Conservation (phyloP, 495 filamentous ascomycete genomes). For the Aspergillus kassunensis region DNA sequence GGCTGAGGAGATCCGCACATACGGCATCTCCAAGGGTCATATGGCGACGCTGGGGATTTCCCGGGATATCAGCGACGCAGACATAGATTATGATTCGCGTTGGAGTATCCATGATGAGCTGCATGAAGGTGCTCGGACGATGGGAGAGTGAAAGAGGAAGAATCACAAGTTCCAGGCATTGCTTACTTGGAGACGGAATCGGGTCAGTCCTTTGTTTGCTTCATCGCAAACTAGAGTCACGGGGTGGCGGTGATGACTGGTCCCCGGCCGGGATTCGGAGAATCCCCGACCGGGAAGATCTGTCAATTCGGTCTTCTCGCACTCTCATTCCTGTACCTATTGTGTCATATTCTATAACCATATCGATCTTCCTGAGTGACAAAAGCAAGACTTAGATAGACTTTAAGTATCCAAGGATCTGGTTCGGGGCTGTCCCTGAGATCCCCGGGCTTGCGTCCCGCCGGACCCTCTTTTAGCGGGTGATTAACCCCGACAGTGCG, state of each 20-base stretch:
- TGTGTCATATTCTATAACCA: no score
- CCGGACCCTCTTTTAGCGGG: conserved; percentile 1
- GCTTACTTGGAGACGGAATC: background rate
- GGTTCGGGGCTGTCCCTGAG: conserved; percentile 1
- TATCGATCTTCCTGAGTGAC: background rate
- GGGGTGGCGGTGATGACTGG: background rate
- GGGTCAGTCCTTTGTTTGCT: background rate
- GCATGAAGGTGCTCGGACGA: no score
- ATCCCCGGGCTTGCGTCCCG: conserved; percentile 1
- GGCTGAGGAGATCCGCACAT: conserved; percentile 12
- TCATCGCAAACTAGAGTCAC: background rate
- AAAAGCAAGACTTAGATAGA: no score
- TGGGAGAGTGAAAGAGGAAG: background rate
- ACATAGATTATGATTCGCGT: conserved; percentile 17
- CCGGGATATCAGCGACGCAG: conserved; percentile 22
- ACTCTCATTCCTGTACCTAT: no score
- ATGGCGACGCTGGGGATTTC: conserved; percentile 20
- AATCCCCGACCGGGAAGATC: conserved; percentile 1
- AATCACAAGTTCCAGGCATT: no score
- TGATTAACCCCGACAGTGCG: background rate
- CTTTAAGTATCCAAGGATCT: conserved; percentile 4
- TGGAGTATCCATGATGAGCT: conserved; percentile 1
- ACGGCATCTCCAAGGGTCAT: conserved; percentile 17
- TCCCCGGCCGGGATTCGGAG: background rate
- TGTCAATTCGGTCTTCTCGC: no score